Evolutionary conservation across 2,329 filamentous ascomycete species (phyloP), one percentile per base, ranked within the genome.

Genomic region (Zymoseptoria brevis): DNA sequence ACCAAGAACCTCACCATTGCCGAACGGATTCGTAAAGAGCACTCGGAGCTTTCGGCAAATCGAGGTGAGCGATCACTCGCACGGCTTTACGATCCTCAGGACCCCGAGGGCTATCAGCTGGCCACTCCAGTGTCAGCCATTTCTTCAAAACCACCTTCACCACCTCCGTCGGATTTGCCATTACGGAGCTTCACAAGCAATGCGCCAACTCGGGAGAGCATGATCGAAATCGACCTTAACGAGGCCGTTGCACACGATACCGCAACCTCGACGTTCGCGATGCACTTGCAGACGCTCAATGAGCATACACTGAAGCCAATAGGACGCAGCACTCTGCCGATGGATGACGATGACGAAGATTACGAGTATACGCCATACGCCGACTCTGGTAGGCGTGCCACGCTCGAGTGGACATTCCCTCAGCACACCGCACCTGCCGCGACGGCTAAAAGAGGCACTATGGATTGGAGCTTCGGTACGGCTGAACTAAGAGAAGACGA

Each of bases 211-310:
- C 75, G 78, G 52, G 82, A 76, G 66, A 80, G 77, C 13, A 74
- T 79, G 59, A 82, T 84, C 1, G 73, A 79, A 60, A 83, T 85
- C 58, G 82, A 86, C 66, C 75, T 87, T 45, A 82, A 85, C 68
- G 80, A 78, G 49, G 81, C 80, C 19, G 77, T 74, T 41, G 78
- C 75, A 30, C 64, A 80, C 8, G 75, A 78, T 8, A 76, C 79
- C 53, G 78, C 63, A 66, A 69, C 62, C 64, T 73, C 67, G 75
- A 81, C 64, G 73, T 81, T 56, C 75, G 78, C 19, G 75, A 81
- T 67, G 74, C 62, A 64, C 21, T 64, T 64, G 62, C 55, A 60
- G 51, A 59, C 60, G 11, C 62, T 64, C 24, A 63, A 65, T 24
- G 61, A 66, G 53, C 56, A 65, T 57, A 66, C 64, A 3, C 54